Evolutionary conservation across 495 filamentous ascomycete species (phyloP).

Genomic region (Elaphomyces granulatus): DNA sequence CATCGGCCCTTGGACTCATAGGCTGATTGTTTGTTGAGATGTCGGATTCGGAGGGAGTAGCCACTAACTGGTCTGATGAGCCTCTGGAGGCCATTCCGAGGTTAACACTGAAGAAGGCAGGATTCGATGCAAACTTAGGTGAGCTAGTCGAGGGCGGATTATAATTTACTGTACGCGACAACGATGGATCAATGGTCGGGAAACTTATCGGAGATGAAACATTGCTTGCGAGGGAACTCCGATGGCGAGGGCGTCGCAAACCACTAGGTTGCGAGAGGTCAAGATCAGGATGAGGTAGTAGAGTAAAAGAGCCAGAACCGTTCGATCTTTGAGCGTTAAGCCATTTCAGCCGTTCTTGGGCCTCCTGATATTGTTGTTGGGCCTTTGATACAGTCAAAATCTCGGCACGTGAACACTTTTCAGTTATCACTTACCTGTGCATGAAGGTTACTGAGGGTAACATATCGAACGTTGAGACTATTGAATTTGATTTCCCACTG

Average conservation of each 20-base stretch:
- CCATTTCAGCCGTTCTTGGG: constrained; percentile 38
- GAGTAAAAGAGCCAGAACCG: constrained; percentile 29
- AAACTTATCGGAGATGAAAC: constrained; percentile 33
- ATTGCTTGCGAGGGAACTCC: constrained; percentile 35
- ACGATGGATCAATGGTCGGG: constrained; percentile 24
- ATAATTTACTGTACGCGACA: constrained; percentile 25
- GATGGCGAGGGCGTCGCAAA: constrained; percentile 34
- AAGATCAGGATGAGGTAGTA: constrained; percentile 28
- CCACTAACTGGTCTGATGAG: constrained; percentile 26
- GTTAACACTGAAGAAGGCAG: constrained; percentile 46
- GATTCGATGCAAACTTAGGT: constrained; percentile 30
- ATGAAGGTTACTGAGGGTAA: constrained; percentile 31
- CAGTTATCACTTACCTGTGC: constrained; percentile 19
- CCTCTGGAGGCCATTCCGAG: constrained; percentile 37
- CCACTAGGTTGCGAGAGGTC: constrained; percentile 26
- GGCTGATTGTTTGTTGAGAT: constrained; percentile 45
- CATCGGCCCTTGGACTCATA: constrained; percentile 68
- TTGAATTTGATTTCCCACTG: constrained; percentile 38
- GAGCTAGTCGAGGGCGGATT: constrained; percentile 34
- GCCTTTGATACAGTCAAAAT: constrained; percentile 14
- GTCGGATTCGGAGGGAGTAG: constrained; percentile 29
- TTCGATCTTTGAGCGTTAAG: constrained; percentile 30
- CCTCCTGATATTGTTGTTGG: constrained; percentile 38
- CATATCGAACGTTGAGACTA: constrained; percentile 38
- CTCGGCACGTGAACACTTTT: not conserved